Evolutionary conservation across 208 protist species (phyloP), one percentile per base, ranked within the genome.

Genomic region (Trichomonas tenax): DNA sequence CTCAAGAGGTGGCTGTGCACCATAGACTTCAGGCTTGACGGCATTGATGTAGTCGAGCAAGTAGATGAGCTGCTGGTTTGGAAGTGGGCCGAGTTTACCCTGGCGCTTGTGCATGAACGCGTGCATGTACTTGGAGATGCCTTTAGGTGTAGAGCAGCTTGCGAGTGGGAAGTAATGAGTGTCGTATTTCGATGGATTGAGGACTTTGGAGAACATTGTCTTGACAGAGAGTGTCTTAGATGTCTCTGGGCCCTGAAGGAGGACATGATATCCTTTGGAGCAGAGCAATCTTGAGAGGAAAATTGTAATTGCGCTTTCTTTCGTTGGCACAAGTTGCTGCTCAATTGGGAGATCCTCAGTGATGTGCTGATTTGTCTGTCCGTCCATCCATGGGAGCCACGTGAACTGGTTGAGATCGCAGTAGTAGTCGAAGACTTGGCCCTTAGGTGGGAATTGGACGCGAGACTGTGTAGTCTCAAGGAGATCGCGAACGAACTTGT

Each of bases 21-120:
- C 99, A 96, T 99, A 99, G 86, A 98, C 97, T 97, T 99, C 99
- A 1, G 98, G 97, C 9, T 98, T 98, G 10, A 99, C 98, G 98
- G 99, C 99, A 97, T 99, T 99, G 38, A 99, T 96, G 97, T 99
- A 98, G 96, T 99, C 99, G 96, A 99, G 98, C 96, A 99, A 99
- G n/a, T 99, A 97, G 31, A 99, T 98, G 10, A 97, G 40, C 26
- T 97, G 98, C 96, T 98, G 98, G 63, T 98, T 98, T 21, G 40
- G 40, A 48, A 93, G 44, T 38, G 86, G 86, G 14, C 86, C 86
- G 38, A 38, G 44, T 44, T 48, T 93, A 26, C 44, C 44, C 38
- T 93, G 86, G 0, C n/a, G 17, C 45, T 93, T 93, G 44, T 93
- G 44, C 44, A 93, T 51, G 26, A 38, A 51, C 26, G 44, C 17